A percentile compares a stretch with the other conserved stretches of the same genome.
These are phyloP conservation scores for Porogramme epimiltina DNA, from an alignment of 1,284 basidiomycete species.

Conservation along the genomic window DNA sequence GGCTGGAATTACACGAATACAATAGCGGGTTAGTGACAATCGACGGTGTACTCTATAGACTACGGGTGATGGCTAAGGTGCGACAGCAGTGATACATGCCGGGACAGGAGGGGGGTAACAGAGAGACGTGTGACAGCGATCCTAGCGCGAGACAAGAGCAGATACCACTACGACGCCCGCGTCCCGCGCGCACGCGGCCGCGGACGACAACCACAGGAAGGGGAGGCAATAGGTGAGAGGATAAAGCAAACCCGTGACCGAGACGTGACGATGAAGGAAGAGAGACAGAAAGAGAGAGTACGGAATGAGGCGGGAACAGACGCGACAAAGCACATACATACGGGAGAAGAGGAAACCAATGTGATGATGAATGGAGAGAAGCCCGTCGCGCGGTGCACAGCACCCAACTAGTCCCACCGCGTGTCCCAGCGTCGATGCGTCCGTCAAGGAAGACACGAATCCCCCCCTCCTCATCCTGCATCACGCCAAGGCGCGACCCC, in stretches of 20 bases:
- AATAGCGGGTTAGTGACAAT: constrained; percentile 18
- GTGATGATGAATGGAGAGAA: constrained; percentile 6
- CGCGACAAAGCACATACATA: constrained; percentile 11
- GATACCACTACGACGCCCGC: neutral
- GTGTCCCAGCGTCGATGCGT: constrained; percentile 16
- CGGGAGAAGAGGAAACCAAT: constrained; percentile 6
- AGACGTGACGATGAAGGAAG: neutral
- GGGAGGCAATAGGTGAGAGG: neutral
- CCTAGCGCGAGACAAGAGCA: constrained; percentile 6
- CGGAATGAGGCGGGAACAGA: neutral
- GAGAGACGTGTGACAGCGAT: constrained; percentile 11
- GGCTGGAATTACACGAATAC: constrained; percentile 19
- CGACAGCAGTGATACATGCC: constrained; percentile 19
- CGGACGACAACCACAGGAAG: constrained; percentile 1
- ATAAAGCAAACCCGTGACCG: neutral
- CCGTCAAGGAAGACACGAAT: constrained; percentile 9
- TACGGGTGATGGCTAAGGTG: constrained; percentile 22
- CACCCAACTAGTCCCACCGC: constrained; percentile 17
- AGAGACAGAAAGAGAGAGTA: neutral
- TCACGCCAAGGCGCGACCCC: constrained; percentile 13
- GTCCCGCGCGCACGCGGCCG: constrained; percentile 12
- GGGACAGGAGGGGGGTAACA: constrained; percentile 1
- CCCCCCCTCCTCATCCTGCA: neutral
- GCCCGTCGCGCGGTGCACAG: constrained; percentile 17
- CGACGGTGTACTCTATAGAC: constrained; percentile 21